These are phyloP conservation scores for Sporothrix luriei DNA, from an alignment of 2,329 filamentous ascomycete genomes.

Conservation along the genomic window DNA sequence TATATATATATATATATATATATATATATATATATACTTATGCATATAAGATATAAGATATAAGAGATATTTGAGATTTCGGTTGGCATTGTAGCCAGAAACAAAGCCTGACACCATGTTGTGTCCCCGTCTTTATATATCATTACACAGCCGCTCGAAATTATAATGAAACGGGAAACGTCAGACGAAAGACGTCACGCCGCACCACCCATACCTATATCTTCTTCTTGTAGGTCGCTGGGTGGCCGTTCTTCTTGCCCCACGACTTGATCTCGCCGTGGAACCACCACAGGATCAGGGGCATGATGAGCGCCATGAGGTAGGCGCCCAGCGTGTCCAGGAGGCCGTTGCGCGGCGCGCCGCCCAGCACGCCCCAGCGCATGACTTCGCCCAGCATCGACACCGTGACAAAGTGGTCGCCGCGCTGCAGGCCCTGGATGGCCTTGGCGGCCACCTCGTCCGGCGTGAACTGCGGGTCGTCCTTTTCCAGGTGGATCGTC, in stretches of 20 bases:
- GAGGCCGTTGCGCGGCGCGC: conserved; percentile 58
- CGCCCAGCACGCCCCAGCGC: conserved; percentile 62
- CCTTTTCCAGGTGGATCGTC: conserved; percentile 76
- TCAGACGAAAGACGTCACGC: neutral
- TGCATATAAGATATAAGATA: conserved; percentile 8
- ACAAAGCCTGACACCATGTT: neutral
- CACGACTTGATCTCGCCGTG: conserved; percentile 61
- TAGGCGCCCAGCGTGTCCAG: conserved; percentile 61
- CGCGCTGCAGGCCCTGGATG: conserved; percentile 75
- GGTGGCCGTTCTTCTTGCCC: conserved; percentile 61
- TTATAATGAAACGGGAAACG: neutral
- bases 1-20: conserved; percentile 17
- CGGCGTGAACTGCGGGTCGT: conserved; percentile 77
- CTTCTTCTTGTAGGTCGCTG: conserved; percentile 51
- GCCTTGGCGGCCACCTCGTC: conserved; percentile 72
- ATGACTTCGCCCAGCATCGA: conserved; percentile 72
- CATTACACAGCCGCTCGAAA: conserved; percentile 1
- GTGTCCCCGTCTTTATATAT: neutral
- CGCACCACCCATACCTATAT: neutral
- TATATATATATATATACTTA: conserved; percentile 1
- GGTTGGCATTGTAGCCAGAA: neutral
- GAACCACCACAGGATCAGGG: conserved; percentile 60
- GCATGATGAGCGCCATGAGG: conserved; percentile 58
- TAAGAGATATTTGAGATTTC: neutral
- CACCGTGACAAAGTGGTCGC: conserved; percentile 77